These are phyloP conservation scores for Deuterostichococcus epilithicus DNA, from an alignment of 139 green algal species.

Conservation along the genomic window DNA sequence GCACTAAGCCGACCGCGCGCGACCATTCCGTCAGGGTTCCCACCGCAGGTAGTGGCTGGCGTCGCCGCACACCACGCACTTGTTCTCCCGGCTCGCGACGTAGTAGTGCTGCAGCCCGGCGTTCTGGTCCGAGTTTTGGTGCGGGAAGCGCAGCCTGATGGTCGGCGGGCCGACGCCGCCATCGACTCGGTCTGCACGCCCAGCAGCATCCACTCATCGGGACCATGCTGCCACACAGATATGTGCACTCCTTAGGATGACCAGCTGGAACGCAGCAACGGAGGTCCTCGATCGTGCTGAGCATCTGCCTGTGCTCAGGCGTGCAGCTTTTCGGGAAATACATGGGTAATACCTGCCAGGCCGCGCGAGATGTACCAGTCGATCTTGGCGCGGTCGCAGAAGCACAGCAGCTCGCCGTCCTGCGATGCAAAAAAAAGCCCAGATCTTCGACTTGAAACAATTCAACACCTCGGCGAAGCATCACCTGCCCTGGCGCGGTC, in stretches of 20 bases:
- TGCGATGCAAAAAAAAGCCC: too few relatives aligned
- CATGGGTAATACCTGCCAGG: slow-evolving; percentile 41
- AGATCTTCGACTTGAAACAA: too few relatives aligned
- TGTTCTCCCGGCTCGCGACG: slow-evolving; percentile 51
- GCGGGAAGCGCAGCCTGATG: slow-evolving; percentile 70
- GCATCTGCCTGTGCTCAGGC: background rate
- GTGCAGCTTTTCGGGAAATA: too few relatives aligned
- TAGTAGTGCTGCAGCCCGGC: slow-evolving; percentile 60
- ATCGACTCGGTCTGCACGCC: background rate
- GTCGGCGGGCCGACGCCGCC: slow-evolving; percentile 43
- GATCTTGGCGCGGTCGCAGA: slow-evolving; percentile 49
- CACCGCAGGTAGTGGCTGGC: slow-evolving; percentile 63
- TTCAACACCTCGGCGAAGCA: too few relatives aligned
- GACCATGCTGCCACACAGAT: too few relatives aligned
- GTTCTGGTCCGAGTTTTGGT: slow-evolving; percentile 66
- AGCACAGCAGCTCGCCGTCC: slow-evolving; percentile 70
- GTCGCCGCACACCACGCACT: slow-evolving; percentile 70
- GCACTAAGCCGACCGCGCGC: too few relatives aligned
- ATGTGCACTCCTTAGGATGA: too few relatives aligned
- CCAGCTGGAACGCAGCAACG: background rate
- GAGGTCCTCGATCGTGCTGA: background rate
- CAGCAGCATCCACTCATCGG: too few relatives aligned
- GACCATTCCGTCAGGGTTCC: background rate
- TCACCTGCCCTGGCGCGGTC: too few relatives aligned
- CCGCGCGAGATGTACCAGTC: slow-evolving; percentile 57